Conservation (phyloP, 306 rosid species). For the Sindora glabra region DNA sequence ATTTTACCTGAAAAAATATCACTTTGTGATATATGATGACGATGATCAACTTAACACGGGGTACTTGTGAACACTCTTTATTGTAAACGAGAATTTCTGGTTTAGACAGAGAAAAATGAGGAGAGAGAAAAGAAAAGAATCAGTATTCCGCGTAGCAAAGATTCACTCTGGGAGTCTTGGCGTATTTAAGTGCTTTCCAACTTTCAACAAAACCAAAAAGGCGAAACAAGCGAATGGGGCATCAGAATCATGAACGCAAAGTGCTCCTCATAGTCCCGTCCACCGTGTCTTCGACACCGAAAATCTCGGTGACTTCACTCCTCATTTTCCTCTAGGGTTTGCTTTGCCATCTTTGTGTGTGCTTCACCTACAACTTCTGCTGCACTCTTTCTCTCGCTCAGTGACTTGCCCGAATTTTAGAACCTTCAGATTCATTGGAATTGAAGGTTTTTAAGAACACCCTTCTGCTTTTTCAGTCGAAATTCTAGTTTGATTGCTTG, state of each 20-base stretch:
- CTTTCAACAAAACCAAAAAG: not conserved
- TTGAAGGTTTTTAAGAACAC: conserved; percentile 12
- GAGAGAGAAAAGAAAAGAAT: no score
- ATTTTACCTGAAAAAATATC: no score
- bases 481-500: conserved; percentile 10
- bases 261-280: conserved; percentile 40
- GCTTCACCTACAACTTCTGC: not conserved
- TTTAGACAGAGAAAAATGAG: no score
- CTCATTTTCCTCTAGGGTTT: conserved; percentile 23
- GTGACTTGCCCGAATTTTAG: conserved; percentile 6
- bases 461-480: conserved; percentile 12
- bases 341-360: no score
- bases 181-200: not conserved
- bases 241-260: conserved; percentile 35
- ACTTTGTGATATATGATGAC: no score
- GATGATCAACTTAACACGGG: no score
- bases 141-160: no score
- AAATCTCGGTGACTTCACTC: conserved; percentile 24
- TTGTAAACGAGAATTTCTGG: no score
- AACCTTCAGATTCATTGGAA: conserved; percentile 14
- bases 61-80: no score
- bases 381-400: conserved; percentile 9
- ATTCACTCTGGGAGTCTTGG: no score
- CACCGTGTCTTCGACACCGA: conserved; percentile 32
- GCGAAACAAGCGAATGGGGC: conserved; percentile 21